Evolutionary conservation across 768 basidiomycete genomes (phyloP).

Genomic region (Lactarius psammicola): DNA sequence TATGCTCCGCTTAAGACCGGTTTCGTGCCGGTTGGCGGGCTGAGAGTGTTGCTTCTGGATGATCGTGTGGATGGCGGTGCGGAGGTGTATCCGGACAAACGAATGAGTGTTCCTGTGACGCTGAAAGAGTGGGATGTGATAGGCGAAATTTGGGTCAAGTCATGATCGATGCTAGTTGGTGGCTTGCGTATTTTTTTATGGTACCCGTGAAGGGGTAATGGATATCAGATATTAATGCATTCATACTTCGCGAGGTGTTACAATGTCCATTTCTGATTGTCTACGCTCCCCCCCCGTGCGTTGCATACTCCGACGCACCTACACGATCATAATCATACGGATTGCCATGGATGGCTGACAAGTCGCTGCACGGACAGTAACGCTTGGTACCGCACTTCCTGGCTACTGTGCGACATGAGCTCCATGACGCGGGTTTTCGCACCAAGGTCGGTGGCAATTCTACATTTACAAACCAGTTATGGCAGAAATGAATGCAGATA

Average conservation of each 20-base stretch:
- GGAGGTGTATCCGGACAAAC: conserved; percentile 29
- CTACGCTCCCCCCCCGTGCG: background rate
- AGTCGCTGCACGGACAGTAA: conserved; percentile 87
- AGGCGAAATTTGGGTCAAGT: conserved; percentile 64
- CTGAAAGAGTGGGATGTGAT: conserved; percentile 73
- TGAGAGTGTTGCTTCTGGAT: conserved; percentile 64
- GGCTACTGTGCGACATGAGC: conserved; percentile 84
- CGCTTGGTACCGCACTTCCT: conserved; percentile 91
- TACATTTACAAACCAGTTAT: no score
- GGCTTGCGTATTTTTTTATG: background rate
- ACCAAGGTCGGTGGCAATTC: conserved; percentile 77
- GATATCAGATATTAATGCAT: conserved; percentile 16
- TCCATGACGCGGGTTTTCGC: conserved; percentile 89
- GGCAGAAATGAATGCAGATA: background rate
- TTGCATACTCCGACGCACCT: background rate
- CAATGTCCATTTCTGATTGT: conserved; percentile 3
- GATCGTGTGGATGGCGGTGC: conserved; percentile 47
- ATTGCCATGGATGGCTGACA: conserved; percentile 85
- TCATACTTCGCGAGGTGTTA: conserved; percentile 19
- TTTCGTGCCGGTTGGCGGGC: conserved; percentile 62
- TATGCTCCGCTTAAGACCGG: conserved; percentile 61
- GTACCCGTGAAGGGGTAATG: background rate
- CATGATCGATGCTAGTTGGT: conserved; percentile 4
- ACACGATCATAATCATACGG: conserved; percentile 43
- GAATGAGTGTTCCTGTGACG: conserved; percentile 36